Evolutionary conservation across 2,329 filamentous ascomycete genomes (phyloP).

Genomic region (Neonectria punicea): DNA sequence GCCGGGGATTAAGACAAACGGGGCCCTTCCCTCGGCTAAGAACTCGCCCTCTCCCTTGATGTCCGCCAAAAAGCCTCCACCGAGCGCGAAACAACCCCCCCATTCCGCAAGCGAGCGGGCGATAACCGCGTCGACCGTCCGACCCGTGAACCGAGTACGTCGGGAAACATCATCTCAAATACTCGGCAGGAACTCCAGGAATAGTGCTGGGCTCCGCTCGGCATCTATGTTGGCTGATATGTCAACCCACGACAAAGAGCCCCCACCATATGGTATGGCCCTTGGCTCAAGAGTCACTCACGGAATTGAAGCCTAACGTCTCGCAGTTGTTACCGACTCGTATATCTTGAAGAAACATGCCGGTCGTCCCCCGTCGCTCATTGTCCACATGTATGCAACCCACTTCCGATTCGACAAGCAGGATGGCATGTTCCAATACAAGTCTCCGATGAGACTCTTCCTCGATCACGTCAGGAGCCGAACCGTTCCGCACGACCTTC

Average conservation of each 20-base stretch:
- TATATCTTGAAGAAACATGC: conserved; percentile 88
- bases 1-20: conserved; percentile 74
- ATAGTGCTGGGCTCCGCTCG: conserved; percentile 61
- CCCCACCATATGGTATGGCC: conserved; percentile 63
- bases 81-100: conserved; percentile 54
- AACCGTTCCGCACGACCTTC: conserved; percentile 89
- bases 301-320: conserved; percentile 35
- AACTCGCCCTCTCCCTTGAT: conserved; percentile 70
- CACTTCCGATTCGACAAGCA: conserved; percentile 95
- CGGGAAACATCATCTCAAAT: conserved; percentile 63
- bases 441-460: conserved; percentile 86
- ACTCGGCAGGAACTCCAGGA: conserved; percentile 60
- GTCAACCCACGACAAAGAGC: conserved; percentile 52
- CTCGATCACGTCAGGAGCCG: conserved; percentile 80
- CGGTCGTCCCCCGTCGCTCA: conserved; percentile 81
- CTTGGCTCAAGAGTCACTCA: neutral
- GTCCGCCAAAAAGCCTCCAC: conserved; percentile 64
- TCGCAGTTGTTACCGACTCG: conserved; percentile 74
- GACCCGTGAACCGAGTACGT: conserved; percentile 66
- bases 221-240: conserved; percentile 60
- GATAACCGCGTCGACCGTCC: conserved; percentile 55
- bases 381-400: conserved; percentile 84
- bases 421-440: conserved; percentile 91
- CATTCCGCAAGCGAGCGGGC: conserved; percentile 50
- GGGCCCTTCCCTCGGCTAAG: conserved; percentile 61